Percentiles rank a stretch among this genome's conserved stretches.
Evolutionary conservation across 2,329 filamentous ascomycete genomes (phyloP).

Genomic region (Hypoxylon sp.): DNA sequence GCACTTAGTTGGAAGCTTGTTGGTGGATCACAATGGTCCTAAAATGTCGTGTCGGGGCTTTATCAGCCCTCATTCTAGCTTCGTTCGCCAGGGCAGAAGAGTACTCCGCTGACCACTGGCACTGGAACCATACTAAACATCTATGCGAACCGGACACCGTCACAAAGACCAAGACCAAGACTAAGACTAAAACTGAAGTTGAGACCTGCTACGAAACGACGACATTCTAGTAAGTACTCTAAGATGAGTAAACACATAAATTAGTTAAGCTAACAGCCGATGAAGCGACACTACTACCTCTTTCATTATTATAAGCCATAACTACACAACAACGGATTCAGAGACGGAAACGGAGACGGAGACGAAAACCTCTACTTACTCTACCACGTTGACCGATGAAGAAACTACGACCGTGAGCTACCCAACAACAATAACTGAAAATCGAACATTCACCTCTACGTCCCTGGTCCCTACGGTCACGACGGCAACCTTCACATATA

Average conservation of each 20-base stretch:
- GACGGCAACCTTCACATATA: constrained; percentile 33
- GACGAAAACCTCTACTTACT: constrained; percentile 29
- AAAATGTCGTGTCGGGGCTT: constrained; percentile 31
- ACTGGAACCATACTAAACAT: constrained; percentile 16
- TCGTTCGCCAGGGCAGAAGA: constrained; percentile 28
- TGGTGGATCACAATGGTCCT: constrained; percentile 39
- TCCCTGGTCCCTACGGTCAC: constrained; percentile 37
- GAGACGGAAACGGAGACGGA: too few relatives aligned
- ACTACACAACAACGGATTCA: constrained; percentile 31
- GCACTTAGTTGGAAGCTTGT: neutral
- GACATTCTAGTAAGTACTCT: constrained; percentile 20
- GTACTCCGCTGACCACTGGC: constrained; percentile 3
- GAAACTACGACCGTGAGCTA: constrained; percentile 13
- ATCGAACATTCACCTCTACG: constrained; percentile 32
- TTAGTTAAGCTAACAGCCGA: constrained; percentile 20
- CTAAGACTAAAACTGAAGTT: constrained; percentile 25
- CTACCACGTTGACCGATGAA: constrained; percentile 11
- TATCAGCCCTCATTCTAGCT: constrained; percentile 37
- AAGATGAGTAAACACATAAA: neutral
- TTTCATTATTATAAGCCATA: constrained; percentile 28
- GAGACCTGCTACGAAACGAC: constrained; percentile 27
- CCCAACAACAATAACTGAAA: constrained; percentile 22
- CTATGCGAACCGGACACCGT: constrained; percentile 32
- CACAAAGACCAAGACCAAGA: constrained; percentile 39
- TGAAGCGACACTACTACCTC: constrained; percentile 36